A percentile compares a stretch with the other conserved stretches of the same genome.
phyloP scores from a whole-genome alignment of 2,329 filamentous ascomycete species.

The Apiospora malaysiana region DNA sequence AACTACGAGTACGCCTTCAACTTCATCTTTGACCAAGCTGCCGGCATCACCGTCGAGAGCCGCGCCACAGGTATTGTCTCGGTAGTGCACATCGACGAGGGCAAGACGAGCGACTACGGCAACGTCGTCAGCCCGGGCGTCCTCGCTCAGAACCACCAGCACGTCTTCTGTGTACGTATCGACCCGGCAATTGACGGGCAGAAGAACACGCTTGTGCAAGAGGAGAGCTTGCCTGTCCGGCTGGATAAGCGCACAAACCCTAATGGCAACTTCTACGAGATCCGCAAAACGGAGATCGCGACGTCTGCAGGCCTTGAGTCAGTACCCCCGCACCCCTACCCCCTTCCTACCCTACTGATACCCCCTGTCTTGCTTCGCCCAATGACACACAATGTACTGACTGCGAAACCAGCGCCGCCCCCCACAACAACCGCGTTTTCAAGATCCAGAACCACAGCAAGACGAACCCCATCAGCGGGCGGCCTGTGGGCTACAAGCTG shows the following conservation, averaged over 20 bases:
- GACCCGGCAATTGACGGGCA: constrained; percentile 62
- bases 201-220: constrained; percentile 35
- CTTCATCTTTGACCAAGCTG: constrained; percentile 68
- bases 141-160: constrained; percentile 71
- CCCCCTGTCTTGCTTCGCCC: neutral
- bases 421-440: constrained; percentile 55
- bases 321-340: neutral
- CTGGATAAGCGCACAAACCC: constrained; percentile 61
- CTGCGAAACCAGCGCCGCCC: constrained; percentile 57
- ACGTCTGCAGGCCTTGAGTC: constrained; percentile 39
- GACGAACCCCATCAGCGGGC: constrained; percentile 54
- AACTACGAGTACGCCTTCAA: constrained; percentile 76
- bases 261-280: constrained; percentile 64
- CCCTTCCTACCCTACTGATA: neutral
- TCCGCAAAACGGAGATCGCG: constrained; percentile 55
- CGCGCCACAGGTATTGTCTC: constrained; percentile 73
- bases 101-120: constrained; percentile 61
- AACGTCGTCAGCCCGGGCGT: constrained; percentile 69
- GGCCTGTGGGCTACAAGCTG: constrained; percentile 57
- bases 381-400: neutral
- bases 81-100: constrained; percentile 63
- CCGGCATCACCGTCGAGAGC: constrained; percentile 64
- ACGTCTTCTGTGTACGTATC: constrained; percentile 69
- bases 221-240: constrained; percentile 38
- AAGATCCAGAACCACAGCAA: constrained; percentile 54